Evolutionary conservation across 306 rosid species (phyloP), one percentile per base, ranked within the genome.

Genomic region (Trifolium pratense): DNA sequence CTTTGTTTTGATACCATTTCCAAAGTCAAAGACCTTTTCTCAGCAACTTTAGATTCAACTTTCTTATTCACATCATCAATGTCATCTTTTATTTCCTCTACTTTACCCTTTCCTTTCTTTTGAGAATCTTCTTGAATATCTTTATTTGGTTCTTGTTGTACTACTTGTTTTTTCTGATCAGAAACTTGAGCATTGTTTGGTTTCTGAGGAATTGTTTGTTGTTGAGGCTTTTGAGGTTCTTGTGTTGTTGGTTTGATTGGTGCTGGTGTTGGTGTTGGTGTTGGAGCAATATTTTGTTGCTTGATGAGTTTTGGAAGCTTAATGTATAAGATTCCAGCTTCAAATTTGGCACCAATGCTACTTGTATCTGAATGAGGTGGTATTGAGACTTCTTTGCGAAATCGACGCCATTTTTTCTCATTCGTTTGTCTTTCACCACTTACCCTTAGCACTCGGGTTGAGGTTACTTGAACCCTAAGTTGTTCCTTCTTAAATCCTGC

Each of bases 401-500:
- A 75, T 56, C 51, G 55, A 18, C 70, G 79, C 39, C 14, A 21
- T 73, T 51, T 81, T 53, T 70, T 77, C 0, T 64, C 81, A 4
- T 12, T 36, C 0, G 63, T 48, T 9, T 53, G 36, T 5, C 86
- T 79, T 75, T 86, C 92, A 3, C 96, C 97, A 1, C 20, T 34
- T 8, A 93, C 7, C 75, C 63, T 86, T 51, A 91, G 21, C 3
- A 40, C 3, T 10, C 68, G 52, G 11, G 26, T 0, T 11, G 87
- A 58, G 6, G 90, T 76, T 51, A 86, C 18, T 34, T 87, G 89
- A 60, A 91, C 82, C 70, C 5, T 81, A 39, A 93, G 5, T 45
- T 79, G 74, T 20, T 93, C 89, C 64, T 34, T 89, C 20, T 18
- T 77, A 56, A 86, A 93, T 42, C 89, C 93, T 93, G 40, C 21